Conservation (phyloP, 345 rosid genomes). For the Barbarea vulgaris region DNA sequence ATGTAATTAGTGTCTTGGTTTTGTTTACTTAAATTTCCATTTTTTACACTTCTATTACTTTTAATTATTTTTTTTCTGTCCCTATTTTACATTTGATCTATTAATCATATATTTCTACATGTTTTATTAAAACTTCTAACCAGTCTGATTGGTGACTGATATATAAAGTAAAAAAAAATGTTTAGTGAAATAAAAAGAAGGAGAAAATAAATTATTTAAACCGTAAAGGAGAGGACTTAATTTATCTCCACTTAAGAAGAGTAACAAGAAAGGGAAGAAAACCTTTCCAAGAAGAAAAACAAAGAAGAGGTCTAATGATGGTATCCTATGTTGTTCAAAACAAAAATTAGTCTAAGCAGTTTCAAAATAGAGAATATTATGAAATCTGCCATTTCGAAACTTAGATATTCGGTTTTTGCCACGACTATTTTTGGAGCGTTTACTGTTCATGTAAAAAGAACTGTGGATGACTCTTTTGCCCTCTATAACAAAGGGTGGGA, state of each 20-base stretch:
- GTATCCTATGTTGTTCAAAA: not conserved
- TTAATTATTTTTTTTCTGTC: not conserved
- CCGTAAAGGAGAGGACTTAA: no score
- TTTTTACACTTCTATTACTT: not conserved
- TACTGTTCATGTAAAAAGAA: no score
- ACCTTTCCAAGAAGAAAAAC: not conserved
- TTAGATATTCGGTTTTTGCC: no score
- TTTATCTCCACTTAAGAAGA: not conserved
- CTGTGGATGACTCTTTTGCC: no score
- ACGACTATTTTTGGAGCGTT: no score
- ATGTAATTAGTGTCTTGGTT: not conserved
- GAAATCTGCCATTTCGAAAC: no score
- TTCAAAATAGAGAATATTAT: no score
- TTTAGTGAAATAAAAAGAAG: no score
- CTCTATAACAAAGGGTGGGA: no score
- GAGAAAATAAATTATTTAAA: no score
- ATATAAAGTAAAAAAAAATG: not conserved
- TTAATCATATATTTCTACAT: not conserved
- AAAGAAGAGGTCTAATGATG: not conserved
- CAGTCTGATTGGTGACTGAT: not conserved
- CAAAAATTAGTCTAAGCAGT: not conserved
- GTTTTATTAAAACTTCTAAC: not conserved
- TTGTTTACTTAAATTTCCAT: not conserved
- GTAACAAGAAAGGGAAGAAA: not conserved
- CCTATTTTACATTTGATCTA: no score